Evolutionary conservation across 2,329 filamentous ascomycete genomes (phyloP).

Genomic region (Arthroderma uncinatum): DNA sequence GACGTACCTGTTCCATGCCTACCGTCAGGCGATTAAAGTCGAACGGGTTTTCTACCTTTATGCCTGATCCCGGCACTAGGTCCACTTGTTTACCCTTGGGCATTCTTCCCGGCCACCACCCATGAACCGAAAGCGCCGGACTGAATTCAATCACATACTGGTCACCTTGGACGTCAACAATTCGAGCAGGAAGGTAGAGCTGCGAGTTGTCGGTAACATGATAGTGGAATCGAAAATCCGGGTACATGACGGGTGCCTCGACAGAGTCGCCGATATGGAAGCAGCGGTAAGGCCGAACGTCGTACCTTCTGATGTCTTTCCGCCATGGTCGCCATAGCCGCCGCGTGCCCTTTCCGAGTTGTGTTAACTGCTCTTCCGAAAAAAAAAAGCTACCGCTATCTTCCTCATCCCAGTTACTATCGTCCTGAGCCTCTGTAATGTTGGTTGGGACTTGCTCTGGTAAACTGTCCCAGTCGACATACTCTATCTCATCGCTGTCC

Average conservation of each 20-base stretch:
- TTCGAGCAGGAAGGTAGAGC: slow-evolving; percentile 16
- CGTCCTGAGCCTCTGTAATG: slow-evolving; percentile 12
- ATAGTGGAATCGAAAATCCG: slow-evolving; percentile 15
- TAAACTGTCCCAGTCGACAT: slow-evolving; percentile 13
- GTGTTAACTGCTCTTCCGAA: slow-evolving; percentile 14
- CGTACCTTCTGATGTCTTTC: slow-evolving; percentile 12
- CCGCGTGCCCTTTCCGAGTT: slow-evolving; percentile 14
- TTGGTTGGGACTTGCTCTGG: slow-evolving; percentile 6
- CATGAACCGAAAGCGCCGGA: slow-evolving; percentile 14
- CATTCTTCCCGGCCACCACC: slow-evolving; percentile 15
- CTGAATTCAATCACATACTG: slow-evolving; percentile 15
- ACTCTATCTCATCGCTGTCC: slow-evolving; percentile 15
- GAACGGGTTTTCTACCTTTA: slow-evolving; percentile 15
- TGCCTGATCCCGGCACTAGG: slow-evolving; percentile 14
- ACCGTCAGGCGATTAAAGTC: slow-evolving; percentile 14
- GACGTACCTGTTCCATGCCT: slow-evolving; percentile 15
- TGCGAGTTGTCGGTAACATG: slow-evolving; percentile 13
- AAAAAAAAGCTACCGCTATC: slow-evolving; percentile 12
- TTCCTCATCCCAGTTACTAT: slow-evolving; percentile 12
- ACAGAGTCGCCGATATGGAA: slow-evolving; percentile 14
- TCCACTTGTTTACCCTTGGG: slow-evolving; percentile 13
- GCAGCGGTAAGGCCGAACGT: slow-evolving; percentile 15
- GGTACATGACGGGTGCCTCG: slow-evolving; percentile 16
- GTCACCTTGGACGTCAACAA: slow-evolving; percentile 14
- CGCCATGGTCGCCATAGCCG: slow-evolving; percentile 14